These are phyloP conservation scores for Pichia nakasei DNA, from an alignment of 805 yeast species.

Conservation along the genomic window DNA sequence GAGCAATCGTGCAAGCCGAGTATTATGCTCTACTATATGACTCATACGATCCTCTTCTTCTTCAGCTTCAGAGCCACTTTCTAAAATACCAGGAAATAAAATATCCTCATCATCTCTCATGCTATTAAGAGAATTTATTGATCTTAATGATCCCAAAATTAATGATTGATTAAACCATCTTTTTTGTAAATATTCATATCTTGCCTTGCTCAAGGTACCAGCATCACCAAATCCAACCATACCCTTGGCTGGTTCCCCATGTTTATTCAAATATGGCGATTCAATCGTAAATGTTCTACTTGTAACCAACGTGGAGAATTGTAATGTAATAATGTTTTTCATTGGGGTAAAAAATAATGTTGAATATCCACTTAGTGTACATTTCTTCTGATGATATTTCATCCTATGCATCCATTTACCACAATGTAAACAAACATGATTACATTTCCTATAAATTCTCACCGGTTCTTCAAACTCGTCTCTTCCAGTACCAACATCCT, in stretches of 20 bases:
- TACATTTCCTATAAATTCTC: background rate
- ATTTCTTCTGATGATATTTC: conserved; percentile 12
- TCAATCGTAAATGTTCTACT: conserved; percentile 27
- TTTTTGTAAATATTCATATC: conserved; percentile 50
- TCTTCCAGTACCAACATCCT: background rate
- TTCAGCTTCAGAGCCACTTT: background rate
- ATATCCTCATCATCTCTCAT: conserved; percentile 8
- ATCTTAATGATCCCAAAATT: conserved; percentile 11
- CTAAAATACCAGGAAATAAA: conserved; percentile 7
- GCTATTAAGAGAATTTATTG: conserved; percentile 3
- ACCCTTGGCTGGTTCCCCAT: conserved; percentile 63
- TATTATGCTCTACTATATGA: conserved; percentile 10
- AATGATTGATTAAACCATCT: conserved; percentile 48
- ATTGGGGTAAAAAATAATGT: conserved; percentile 22
- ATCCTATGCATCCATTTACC: conserved; percentile 14
- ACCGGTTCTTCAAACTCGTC: background rate
- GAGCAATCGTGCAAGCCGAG: background rate
- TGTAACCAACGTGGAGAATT: conserved; percentile 7
- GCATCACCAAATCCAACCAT: conserved; percentile 45
- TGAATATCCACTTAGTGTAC: conserved; percentile 17
- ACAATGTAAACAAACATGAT: conserved; percentile 20
- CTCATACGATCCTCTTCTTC: too few relatives aligned
- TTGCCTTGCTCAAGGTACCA: conserved; percentile 42
- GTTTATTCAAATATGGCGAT: conserved; percentile 64
- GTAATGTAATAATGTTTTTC: conserved; percentile 14